Evolutionary conservation across 495 filamentous ascomycete genomes (phyloP), one percentile per base, ranked within the genome.

Genomic region (Xylaria telfairii): DNA sequence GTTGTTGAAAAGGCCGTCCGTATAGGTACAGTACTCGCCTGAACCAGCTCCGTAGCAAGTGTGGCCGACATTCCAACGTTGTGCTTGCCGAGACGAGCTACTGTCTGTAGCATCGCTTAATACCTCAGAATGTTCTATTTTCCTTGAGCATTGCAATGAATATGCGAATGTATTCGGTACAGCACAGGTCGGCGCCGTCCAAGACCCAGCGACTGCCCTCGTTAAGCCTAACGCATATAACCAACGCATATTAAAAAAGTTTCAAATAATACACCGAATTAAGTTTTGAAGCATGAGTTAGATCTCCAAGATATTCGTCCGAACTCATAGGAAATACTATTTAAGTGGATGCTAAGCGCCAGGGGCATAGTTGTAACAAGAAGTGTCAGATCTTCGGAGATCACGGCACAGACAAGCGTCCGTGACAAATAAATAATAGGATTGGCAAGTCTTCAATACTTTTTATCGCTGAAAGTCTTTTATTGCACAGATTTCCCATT

Each of bases 21-120:
- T 76, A 56, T 74, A 80, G 41, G 76, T 71, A 70, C 77, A 80
- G 65, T 72, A 79, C 39, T 76, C 76, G 17, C 71, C 69, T 13
- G 51, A 19, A 17, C 51, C 26, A 5, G 21, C 51, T 32, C 24
- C 51, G 26, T 54, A 54, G 51, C 51, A 54, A 28, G 51, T 54
- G 0, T 6, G 51, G 24, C 51, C 51, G 10, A 30, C 6, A 15
- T 28, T n/a, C 51, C 51, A 54, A 54, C 26, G 24, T 2, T 15
- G 10, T 30, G 24, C 4, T 30, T 26, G 51, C 26, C 1, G 13
- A 17, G 21, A 1, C 17, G 12, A 15, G 12, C 6, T 30, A 19
- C 28, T 32, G 24, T 15, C 17, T 26, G 21, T 54, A 12, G 13
- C 9, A 30, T 54, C 0, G 0, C 13, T 4, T 54, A 7, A 54